Conservation (phyloP, 129 eudicot species). For the Tagetes erecta region DNA sequence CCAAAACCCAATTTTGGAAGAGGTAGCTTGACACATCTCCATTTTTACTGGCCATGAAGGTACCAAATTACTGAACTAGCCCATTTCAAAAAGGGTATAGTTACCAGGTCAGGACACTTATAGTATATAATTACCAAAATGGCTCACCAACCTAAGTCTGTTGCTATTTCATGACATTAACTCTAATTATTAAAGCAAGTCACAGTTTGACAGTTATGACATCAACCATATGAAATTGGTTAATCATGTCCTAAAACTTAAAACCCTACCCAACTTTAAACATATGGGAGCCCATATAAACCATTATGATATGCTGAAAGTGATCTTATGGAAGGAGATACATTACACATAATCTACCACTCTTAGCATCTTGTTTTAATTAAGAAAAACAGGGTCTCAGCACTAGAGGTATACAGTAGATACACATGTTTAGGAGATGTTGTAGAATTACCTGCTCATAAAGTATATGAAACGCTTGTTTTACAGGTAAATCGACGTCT, state of each 20-base stretch:
- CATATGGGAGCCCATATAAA: neutral
- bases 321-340: conserved; percentile 5
- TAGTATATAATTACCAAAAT: neutral
- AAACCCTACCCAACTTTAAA: neutral
- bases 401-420: neutral
- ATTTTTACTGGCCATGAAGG: neutral
- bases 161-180: neutral
- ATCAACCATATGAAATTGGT: conserved; percentile 13
- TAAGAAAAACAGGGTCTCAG: conserved; percentile 7
- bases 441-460: conserved; percentile 74
- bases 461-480: conserved; percentile 93
- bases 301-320: conserved; percentile 3
- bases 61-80: neutral
- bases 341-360: conserved; percentile 9
- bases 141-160: neutral
- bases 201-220: neutral
- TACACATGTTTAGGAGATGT: conserved; percentile 7
- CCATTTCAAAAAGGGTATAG: neutral
- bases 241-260: neutral
- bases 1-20: neutral
- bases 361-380: neutral
- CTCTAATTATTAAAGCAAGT: neutral
- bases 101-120: neutral
- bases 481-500: conserved; percentile 89
- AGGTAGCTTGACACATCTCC: neutral